Percentiles rank a stretch among this genome's conserved stretches.
Conservation (phyloP, 768 basidiomycete species). For the Leucocoprinus birnbaumii region DNA sequence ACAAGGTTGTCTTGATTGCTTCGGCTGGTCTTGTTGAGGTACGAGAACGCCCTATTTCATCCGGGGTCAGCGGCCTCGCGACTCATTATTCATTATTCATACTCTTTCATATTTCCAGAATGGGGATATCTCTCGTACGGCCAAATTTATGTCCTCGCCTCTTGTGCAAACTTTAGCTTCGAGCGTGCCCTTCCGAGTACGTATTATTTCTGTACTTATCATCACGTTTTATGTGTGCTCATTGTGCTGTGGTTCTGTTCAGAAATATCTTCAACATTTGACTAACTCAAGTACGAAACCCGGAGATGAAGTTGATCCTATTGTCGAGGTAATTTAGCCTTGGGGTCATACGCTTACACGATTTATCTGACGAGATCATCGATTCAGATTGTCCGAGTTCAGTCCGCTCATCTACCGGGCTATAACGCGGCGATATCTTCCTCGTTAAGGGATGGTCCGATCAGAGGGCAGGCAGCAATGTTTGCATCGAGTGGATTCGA, state of each 20-base stretch:
- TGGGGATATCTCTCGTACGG: conserved; percentile 65
- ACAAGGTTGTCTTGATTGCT: conserved; percentile 64
- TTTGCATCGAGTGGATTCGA: conserved; percentile 50
- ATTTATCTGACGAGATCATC: not conserved
- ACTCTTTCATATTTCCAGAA: conserved; percentile 33
- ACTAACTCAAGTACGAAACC: conserved; percentile 28
- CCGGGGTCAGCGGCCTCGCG: not conserved
- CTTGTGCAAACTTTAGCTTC: conserved; percentile 66
- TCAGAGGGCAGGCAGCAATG: conserved; percentile 55
- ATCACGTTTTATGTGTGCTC: not conserved
- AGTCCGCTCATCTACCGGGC: conserved; percentile 72
- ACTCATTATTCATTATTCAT: too few species aligned
- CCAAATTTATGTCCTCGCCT: conserved; percentile 77
- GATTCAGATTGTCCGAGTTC: conserved; percentile 67
- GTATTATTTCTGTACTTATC: conserved; percentile 17
- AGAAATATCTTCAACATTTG: conserved; percentile 54
- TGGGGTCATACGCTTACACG: not conserved
- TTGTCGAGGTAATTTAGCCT: conserved; percentile 33
- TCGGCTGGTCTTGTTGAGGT: conserved; percentile 71
- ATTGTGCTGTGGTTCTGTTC: conserved; percentile 7
- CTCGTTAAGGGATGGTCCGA: conserved; percentile 67
- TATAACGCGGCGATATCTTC: conserved; percentile 79
- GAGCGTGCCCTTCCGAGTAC: conserved; percentile 58
- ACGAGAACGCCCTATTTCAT: conserved; percentile 12
- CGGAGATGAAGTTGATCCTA: conserved; percentile 26